phyloP scores from a whole-genome alignment of 768 basidiomycete species.

The Rhodosporidiobolus odoratus region DNA sequence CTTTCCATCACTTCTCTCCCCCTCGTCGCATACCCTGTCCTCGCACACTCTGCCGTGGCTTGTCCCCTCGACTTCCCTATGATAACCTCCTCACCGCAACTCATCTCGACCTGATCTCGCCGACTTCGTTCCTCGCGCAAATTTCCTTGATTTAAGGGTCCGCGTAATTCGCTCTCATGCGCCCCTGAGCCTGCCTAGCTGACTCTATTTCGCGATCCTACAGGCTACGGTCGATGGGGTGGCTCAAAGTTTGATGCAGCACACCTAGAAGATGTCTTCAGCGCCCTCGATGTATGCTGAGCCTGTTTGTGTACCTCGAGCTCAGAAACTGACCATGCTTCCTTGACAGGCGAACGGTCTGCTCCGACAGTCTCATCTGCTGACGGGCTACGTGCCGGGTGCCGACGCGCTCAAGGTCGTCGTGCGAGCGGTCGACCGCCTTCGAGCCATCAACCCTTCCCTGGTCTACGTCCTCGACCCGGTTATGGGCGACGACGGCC shows the following conservation, averaged over 20 bases:
- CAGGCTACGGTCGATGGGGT: conserved; percentile 76
- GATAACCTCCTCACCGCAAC: background rate
- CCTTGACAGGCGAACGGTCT: conserved; percentile 56
- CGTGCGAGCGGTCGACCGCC: conserved; percentile 57
- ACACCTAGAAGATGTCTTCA: conserved; percentile 71
- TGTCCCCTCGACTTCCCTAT: background rate
- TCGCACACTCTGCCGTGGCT: too few species aligned
- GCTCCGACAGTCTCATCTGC: conserved; percentile 62
- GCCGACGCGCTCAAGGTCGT: conserved; percentile 70
- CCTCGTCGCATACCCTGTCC: background rate
- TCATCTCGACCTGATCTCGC: background rate
- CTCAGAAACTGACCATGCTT: background rate
- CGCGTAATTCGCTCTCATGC: conserved; percentile 5
- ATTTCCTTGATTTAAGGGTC: conserved; percentile 18
- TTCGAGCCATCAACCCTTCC: conserved; percentile 57
- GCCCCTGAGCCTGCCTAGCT: background rate
- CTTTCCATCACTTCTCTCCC: background rate
- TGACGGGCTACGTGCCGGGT: conserved; percentile 88
- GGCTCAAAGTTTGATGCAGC: conserved; percentile 72
- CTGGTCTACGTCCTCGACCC: conserved; percentile 88
- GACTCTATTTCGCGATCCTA: background rate
- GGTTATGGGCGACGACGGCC: conserved; percentile 87
- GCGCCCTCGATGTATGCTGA: conserved; percentile 56
- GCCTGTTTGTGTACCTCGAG: background rate
- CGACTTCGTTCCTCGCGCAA: background rate